Evolutionary conservation across 2,329 filamentous ascomycete genomes (phyloP), one percentile per base, ranked within the genome.

Genomic region (Stylonectria norvegica): DNA sequence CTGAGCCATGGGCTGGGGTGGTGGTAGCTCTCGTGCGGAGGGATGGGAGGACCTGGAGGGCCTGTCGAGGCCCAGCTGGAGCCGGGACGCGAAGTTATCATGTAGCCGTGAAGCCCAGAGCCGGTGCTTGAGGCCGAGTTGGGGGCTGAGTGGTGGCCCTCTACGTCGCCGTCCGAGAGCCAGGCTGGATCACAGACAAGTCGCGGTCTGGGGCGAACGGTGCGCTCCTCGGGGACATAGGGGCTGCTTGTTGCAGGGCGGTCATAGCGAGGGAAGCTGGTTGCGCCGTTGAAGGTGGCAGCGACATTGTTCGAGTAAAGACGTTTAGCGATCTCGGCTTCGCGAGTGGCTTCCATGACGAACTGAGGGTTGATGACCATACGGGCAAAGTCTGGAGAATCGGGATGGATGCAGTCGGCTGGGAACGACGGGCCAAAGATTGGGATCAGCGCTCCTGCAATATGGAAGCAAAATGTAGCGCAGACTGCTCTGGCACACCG

Each of bases 341-440:
- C 72, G 3, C 58, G 56, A 0, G 73, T 73, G 3, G 81, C 77
- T 11, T 70, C 62, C 16, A 60, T 55, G 14, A 86, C 72, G 30
- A 84, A 73, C 1, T 64, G 59, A 3, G 68, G 68, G 40, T 78
- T 72, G 53, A 90, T 88, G 16, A 75, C 65, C 83, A 88, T 86
- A 33, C 74, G 73, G 9, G 73, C 77, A 60, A 81, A 88, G 11
- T 75, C 73, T n/a, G 76, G 67, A 23, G 82, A 72, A n/a, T 76
- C 71, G 2, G 81, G 80, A 1, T 67, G 73, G 11, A 84, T 68
- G 61, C 93, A 98, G 32, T 80, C 67, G 3, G 73, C 71, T 3
- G 88, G 83, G 60, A 98, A 98, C 28, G 81, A 76, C 10, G 81
- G 77, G 0, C 93, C 93, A 61, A 98, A 98, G 44, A 98, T 74